Conservation (phyloP, 75 land plant genomes). For the Selaginella tamariscina region DNA sequence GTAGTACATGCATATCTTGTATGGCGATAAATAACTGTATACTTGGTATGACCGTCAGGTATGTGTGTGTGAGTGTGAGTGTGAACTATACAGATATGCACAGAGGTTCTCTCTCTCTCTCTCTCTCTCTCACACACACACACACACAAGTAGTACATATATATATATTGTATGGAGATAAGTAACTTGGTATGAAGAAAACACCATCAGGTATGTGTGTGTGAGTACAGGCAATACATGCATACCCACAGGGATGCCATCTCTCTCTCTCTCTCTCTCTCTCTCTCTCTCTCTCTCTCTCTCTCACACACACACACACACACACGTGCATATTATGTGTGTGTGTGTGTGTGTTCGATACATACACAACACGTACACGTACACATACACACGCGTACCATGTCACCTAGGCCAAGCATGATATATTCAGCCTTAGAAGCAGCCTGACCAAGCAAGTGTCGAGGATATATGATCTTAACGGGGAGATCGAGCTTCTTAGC, state of each 20-base stretch:
- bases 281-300: not conserved
- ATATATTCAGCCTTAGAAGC: slow-evolving; percentile 41
- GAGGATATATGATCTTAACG: slow-evolving; percentile 82
- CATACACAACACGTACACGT: no score
- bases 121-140: no score
- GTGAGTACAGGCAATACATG: no score
- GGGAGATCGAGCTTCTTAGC: slow-evolving; percentile 86
- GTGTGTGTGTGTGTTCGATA: not conserved
- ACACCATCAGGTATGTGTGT: not conserved
- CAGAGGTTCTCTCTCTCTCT: no score
- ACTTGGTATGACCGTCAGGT: no score
- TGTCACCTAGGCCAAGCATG: slow-evolving; percentile 98
- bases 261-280: not conserved
- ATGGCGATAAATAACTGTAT: no score
- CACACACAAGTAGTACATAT: no score
- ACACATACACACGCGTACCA: slow-evolving; percentile 33
- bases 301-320: not conserved
- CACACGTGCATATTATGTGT: not conserved
- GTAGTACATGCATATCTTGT: no score
- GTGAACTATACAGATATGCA: no score
- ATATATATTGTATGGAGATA: no score
- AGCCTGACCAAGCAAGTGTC: slow-evolving; percentile 58
- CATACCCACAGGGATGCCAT: not conserved
- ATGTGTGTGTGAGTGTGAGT: no score
- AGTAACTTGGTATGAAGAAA: not conserved